phyloP scores from a whole-genome alignment of 176 grass and related monocot species.

The Sorghum bicolor region DNA sequence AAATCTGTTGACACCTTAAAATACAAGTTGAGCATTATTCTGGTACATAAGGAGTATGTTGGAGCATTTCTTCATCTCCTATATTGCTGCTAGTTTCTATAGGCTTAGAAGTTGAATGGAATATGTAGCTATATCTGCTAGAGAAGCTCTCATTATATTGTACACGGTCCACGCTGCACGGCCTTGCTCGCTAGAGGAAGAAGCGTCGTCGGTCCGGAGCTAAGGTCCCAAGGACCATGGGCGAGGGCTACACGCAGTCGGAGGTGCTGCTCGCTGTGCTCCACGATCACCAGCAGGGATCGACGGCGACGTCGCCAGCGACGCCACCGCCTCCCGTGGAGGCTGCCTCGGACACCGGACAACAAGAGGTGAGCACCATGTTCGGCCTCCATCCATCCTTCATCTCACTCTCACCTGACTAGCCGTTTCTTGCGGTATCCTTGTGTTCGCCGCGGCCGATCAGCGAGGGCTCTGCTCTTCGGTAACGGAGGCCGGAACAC shows the following conservation, averaged over 20 bases:
- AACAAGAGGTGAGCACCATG: slow-evolving; percentile 11
- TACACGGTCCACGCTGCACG: not conserved
- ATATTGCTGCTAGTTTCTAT: not conserved
- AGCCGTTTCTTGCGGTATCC: not conserved
- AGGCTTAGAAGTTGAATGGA: not conserved
- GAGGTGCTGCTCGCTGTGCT: slow-evolving; percentile 25
- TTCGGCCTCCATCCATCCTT: not conserved
- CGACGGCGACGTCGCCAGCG: not conserved
- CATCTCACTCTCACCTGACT: not conserved
- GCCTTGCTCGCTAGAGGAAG: not conserved
- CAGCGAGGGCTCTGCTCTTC: not conserved
- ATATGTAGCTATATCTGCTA: not conserved
- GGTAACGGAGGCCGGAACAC: not conserved
- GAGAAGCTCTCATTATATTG: not conserved
- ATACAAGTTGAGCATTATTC: no score
- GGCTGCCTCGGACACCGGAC: not conserved
- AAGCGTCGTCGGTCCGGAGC: not conserved
- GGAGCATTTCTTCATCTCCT: not conserved
- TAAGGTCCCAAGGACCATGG: slow-evolving; percentile 13
- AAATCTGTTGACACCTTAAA: no score
- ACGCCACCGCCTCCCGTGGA: not conserved
- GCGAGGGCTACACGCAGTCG: not conserved
- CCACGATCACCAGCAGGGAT: not conserved
- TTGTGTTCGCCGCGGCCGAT: not conserved
- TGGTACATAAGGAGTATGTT: no score